Conservation (phyloP, 345 rosid genomes). For the Eucalyptus victrix region DNA sequence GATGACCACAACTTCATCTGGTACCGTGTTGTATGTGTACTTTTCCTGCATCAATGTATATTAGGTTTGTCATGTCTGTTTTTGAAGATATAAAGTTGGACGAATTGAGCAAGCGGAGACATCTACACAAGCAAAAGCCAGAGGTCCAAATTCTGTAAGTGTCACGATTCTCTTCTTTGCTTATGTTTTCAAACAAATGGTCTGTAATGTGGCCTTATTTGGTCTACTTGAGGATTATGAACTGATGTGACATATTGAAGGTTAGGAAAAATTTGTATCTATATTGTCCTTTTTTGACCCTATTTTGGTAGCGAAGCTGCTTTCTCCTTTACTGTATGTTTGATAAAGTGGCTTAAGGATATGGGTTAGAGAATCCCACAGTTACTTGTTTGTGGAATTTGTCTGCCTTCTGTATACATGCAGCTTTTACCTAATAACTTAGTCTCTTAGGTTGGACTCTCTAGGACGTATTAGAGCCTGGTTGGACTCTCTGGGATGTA, state of each 20-base stretch:
- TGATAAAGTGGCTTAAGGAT: not conserved
- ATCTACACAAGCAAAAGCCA: constrained; percentile 75
- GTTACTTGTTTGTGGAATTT: not conserved
- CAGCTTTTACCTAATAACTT: not conserved
- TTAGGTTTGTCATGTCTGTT: not conserved
- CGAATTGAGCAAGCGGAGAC: constrained; percentile 92
- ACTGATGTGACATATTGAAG: not conserved
- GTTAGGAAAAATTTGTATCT: not conserved
- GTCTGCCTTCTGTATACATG: not conserved
- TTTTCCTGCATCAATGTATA: not conserved
- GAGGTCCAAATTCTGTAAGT: constrained; percentile 73
- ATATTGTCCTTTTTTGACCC: not conserved
- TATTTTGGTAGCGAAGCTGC: not conserved
- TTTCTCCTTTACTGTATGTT: not conserved
- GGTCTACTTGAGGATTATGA: not conserved
- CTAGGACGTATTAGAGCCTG: not conserved
- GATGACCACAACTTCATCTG: not conserved
- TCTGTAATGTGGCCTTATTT: not conserved
- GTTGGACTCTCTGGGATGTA: not conserved
- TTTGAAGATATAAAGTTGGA: constrained; percentile 81
- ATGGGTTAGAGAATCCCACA: not conserved
- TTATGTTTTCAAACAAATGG: not conserved
- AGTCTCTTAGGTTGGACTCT: not conserved
- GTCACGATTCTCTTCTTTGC: not conserved
- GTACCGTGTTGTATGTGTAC: not conserved